A percentile compares a stretch with the other conserved stretches of the same genome.
Conservation (phyloP, 495 filamentous ascomycete species). For the Ramalina intermedia region DNA sequence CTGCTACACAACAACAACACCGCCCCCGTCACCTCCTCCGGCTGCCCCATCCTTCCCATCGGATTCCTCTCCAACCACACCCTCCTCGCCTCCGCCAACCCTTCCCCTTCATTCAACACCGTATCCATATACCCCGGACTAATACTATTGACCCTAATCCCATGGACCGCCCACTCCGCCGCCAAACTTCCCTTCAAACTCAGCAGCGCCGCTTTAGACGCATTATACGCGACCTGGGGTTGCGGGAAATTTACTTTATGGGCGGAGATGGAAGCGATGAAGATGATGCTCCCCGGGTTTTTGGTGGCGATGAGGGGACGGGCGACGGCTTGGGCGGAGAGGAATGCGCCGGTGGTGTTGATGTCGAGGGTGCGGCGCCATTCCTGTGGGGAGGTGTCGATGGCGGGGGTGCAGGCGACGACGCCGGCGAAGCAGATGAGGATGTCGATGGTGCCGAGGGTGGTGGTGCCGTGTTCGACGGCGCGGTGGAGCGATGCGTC, state of each 20-base stretch:
- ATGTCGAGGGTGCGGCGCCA: constrained; percentile 50
- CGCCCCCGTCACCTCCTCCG: constrained; percentile 51
- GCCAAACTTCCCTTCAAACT: constrained; percentile 23
- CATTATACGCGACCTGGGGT: constrained; percentile 30
- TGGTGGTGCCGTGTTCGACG: constrained; percentile 22
- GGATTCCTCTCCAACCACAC: constrained; percentile 51
- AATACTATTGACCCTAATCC: constrained; percentile 56
- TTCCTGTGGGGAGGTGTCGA: constrained; percentile 37
- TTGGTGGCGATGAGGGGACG: constrained; percentile 27
- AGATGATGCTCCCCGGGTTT: constrained; percentile 42
- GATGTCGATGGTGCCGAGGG: constrained; percentile 40
- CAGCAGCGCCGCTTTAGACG: constrained; percentile 26
- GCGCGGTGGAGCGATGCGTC: constrained; percentile 31
- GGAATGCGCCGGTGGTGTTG: constrained; percentile 51
- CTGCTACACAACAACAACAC: constrained; percentile 46
- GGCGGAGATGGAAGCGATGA: constrained; percentile 52
- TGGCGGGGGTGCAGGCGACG: constrained; percentile 41
- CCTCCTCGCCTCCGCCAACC: constrained; percentile 35
- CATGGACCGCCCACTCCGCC: constrained; percentile 36
- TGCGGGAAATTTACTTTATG: constrained; percentile 39
- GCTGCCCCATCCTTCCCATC: constrained; percentile 52
- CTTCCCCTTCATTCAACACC: constrained; percentile 54
- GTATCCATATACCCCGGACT: constrained; percentile 73
- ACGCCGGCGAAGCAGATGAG: constrained; percentile 56
- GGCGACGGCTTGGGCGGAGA: constrained; percentile 48